These are phyloP conservation scores for Fusarium denticulatum DNA, from an alignment of 2,329 filamentous ascomycete species.

Conservation along the genomic window DNA sequence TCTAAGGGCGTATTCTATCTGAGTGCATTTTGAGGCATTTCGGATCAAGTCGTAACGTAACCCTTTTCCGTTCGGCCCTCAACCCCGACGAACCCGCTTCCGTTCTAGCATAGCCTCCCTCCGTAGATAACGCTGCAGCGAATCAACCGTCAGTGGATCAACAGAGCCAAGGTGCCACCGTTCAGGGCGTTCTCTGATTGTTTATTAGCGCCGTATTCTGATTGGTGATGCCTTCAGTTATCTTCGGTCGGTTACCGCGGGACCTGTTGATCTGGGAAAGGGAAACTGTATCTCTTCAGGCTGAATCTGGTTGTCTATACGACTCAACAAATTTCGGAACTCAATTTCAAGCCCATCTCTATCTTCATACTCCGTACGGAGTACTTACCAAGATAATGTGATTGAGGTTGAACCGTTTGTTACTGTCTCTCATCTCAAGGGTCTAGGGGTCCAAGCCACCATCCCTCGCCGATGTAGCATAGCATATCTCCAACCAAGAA, in stretches of 20 bases:
- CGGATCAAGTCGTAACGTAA: neutral
- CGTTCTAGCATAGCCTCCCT: conserved; percentile 16
- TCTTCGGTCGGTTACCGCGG: conserved; percentile 33
- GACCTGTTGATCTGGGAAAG: conserved; percentile 28
- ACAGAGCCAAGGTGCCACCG: neutral
- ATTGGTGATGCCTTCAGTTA: conserved; percentile 29
- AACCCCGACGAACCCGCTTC: conserved; percentile 21
- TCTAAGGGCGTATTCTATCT: neutral
- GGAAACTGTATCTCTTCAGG: conserved; percentile 12
- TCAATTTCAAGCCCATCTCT: neutral
- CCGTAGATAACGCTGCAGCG: conserved; percentile 28
- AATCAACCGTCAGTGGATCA: conserved; percentile 4
- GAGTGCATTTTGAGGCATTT: neutral
- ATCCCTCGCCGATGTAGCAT: conserved; percentile 16
- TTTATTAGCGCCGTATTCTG: conserved; percentile 32
- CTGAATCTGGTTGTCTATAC: conserved; percentile 2
- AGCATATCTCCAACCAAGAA: conserved; percentile 10
- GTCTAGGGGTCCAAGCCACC: conserved; percentile 27
- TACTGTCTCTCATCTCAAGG: conserved; percentile 3
- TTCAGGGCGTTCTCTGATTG: conserved; percentile 2
- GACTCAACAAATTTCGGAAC: neutral
- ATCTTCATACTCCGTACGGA: too few relatives aligned
- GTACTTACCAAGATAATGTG: neutral
- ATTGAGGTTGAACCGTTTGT: conserved; percentile 4
- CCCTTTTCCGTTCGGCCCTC: conserved; percentile 13